phyloP scores from a whole-genome alignment of 768 basidiomycete genomes.

The Omphalotus guepiniiformis region DNA sequence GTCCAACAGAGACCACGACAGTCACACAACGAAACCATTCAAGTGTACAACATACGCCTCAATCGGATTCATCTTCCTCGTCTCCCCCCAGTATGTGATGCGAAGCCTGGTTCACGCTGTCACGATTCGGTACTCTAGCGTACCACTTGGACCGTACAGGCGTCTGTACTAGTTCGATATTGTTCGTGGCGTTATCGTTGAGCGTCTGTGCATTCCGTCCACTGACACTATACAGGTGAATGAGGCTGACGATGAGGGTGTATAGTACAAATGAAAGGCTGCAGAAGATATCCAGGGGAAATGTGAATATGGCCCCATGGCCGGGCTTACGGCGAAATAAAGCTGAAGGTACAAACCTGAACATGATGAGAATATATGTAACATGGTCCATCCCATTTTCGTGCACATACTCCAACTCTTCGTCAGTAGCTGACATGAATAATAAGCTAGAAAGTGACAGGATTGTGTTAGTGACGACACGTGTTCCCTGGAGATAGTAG shows the following conservation, averaged over 20 bases:
- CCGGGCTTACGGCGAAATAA: not conserved
- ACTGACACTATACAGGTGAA: slow-evolving; percentile 62
- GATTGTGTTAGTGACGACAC: not conserved
- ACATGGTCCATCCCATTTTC: slow-evolving; percentile 84
- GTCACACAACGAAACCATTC: no score
- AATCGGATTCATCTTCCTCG: not conserved
- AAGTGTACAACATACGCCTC: no score
- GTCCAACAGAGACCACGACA: no score
- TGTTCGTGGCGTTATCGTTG: slow-evolving; percentile 15
- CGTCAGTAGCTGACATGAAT: slow-evolving; percentile 94
- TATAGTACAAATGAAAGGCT: slow-evolving; percentile 80
- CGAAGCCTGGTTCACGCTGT: not conserved
- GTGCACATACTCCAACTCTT: slow-evolving; percentile 72
- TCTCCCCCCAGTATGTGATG: not conserved
- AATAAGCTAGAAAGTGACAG: slow-evolving; percentile 45
- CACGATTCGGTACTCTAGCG: slow-evolving; percentile 47
- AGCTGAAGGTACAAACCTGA: slow-evolving; percentile 46
- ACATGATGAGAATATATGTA: slow-evolving; percentile 83
- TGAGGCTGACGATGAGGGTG: slow-evolving; percentile 62
- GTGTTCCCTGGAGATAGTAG: not conserved
- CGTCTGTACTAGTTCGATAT: slow-evolving; percentile 39
- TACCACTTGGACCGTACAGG: slow-evolving; percentile 54
- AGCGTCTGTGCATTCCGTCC: slow-evolving; percentile 47
- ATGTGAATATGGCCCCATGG: slow-evolving; percentile 4
- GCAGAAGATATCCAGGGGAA: slow-evolving; percentile 7